Base-by-base conservation (phyloP, 106 monocot genomes). In the Dendrobium chrysotoxum region DNA sequence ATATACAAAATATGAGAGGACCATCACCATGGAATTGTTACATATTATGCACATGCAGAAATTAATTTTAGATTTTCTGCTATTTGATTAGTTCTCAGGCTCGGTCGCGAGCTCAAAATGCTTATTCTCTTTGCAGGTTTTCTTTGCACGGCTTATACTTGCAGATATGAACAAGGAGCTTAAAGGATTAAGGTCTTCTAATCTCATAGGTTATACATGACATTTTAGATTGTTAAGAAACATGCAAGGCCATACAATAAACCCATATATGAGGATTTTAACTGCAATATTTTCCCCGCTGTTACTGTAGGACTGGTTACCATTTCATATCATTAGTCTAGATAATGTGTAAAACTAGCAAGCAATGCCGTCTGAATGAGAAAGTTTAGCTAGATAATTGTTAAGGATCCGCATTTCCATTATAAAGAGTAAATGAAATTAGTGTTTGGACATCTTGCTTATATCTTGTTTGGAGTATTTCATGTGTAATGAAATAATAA, bases 101-200 rank as follows among this genome's bases (percentile, higher is more conserved):
- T 31, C 79, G 5, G 42, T 72, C 78, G 68, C 26, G 61, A 58
- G 76, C 75, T 80, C 76, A 31, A 35, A 53, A 73, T 66, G 23
- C 25, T 31, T 16, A 78, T 76, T 82, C 28, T 82, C 53, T 78
- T 75, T 83, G 79, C 88, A 99, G 99, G 99, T 99, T 25, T 95
- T 95, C 75, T 99, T 99, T 88, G 95, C 95, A 75, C 95, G 95
- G 23, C 88, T 95, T 77, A 86, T 95, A 86, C 99, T 99, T 90
- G 89, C 93, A 72, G 94, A 93, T 61, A 95, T 93, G 99, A 91
- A 93, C 65, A 99, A 99, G 70, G 99, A 99, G 86, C 85, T 99
- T 72, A 99, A 99, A 88, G 99, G 95, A 84, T 77, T 95, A 83
- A 95, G 99, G 99, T 95, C 80, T 78, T 23, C 67, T 16, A 66